Evolutionary conservation across 495 filamentous ascomycete genomes (phyloP), one percentile per base, ranked within the genome.

Genomic region (Penicillium bialowiezense): DNA sequence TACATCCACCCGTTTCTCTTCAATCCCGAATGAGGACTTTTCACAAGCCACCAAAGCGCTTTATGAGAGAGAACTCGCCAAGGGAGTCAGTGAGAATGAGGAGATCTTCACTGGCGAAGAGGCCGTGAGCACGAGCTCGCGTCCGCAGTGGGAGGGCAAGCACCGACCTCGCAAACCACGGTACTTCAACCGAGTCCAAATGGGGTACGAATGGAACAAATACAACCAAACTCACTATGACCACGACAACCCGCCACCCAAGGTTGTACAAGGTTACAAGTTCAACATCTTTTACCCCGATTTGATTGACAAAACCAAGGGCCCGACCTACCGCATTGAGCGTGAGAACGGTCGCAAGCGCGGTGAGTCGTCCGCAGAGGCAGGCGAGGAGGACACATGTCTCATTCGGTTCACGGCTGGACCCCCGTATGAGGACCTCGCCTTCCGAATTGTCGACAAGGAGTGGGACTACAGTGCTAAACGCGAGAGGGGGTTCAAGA

Each of bases 151-250:
- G 93, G 88, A 90, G 13, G 79, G 82, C 63, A 95, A 95, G 67
- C 87, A 96, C 61, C 83, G 91, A 13, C 92, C 95, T 18, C 80
- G 93, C 42, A 97, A 97, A 71, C 95, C 93, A 8, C 81, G 89
- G 24, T 97, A 97, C 71, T 97, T 99, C 78, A 97, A 97, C 63
- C 85, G 93, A 17, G 91, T 97, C 33, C 91, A 96, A 69, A 97
- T 96, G 89, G 93, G 93, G 33, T 99, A 97, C 68, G 93, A 99
- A 64, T 99, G 93, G 93, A 99, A 99, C 66, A 99, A 99, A 64
- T 99, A 99, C 76, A 99, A 99, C 59, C 93, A 99, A 69, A 99
- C 93, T 2, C 93, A 99, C 72, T 99, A 99, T 71, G 95, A 97
- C 62, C 92, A 97, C 66, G 95, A 97, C 60, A 96, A 99, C 58